These are phyloP conservation scores for Lactuca sativa DNA, from an alignment of 129 eudicot genomes.

Conservation along the genomic window DNA sequence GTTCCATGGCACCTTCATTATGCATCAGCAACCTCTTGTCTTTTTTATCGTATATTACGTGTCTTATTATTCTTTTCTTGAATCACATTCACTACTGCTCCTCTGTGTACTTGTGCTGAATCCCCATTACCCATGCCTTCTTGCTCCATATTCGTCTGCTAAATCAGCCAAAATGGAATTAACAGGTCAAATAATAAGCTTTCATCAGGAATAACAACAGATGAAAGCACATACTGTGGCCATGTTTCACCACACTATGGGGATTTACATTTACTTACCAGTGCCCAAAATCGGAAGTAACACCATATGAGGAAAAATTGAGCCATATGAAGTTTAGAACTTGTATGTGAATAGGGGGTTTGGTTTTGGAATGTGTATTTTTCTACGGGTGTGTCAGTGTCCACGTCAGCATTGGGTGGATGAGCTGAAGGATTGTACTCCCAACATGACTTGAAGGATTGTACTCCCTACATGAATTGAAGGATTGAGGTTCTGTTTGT, in stretches of 20 bases:
- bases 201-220: not conserved
- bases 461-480: too few species aligned
- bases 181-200: not conserved
- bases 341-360: conserved; percentile 6
- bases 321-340: too few species aligned
- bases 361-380: not conserved
- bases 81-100: not conserved
- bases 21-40: conserved; percentile 81
- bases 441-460: too few species aligned
- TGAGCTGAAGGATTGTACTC: too few species aligned
- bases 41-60: conserved; percentile 76
- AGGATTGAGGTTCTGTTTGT: too few species aligned
- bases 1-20: conserved; percentile 85
- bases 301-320: too few species aligned
- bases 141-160: conserved; percentile 39
- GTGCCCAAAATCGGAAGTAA: too few species aligned
- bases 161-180: conserved; percentile 19
- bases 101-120: conserved; percentile 19
- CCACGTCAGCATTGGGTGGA: too few species aligned
- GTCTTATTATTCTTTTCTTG: conserved; percentile 71
- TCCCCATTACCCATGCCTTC: conserved; percentile 56
- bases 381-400: too few species aligned
- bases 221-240: conserved; percentile 42
- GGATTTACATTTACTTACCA: too few species aligned
- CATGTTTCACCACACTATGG: not conserved